These are phyloP conservation scores for Clonostachys byssicola DNA, from an alignment of 2,329 filamentous ascomycete genomes.

Conservation along the genomic window DNA sequence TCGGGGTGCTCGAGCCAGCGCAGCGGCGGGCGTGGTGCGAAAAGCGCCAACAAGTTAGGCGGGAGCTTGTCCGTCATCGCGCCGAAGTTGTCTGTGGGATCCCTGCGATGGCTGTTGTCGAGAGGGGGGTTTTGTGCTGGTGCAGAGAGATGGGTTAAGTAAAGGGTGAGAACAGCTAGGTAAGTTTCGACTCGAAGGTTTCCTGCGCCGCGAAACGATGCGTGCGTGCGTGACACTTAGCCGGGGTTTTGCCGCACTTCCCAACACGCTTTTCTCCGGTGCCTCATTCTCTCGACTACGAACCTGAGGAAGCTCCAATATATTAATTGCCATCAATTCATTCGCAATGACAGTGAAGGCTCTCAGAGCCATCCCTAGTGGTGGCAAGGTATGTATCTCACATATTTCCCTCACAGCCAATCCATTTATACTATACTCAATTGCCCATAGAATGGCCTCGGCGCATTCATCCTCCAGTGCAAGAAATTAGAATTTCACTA, in stretches of 20 bases:
- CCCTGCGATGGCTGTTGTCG: too few relatives aligned
- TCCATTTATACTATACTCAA: background rate
- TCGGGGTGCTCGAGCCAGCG: constrained; percentile 85
- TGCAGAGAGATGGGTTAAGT: too few relatives aligned
- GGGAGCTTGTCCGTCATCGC: constrained; percentile 95
- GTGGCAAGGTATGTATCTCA: constrained; percentile 41
- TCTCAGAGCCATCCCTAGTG: constrained; percentile 42
- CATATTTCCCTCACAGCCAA: background rate
- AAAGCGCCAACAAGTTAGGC: constrained; percentile 86
- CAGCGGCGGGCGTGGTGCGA: constrained; percentile 88
- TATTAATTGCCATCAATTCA: background rate
- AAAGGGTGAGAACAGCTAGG: too few relatives aligned
- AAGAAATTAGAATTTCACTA: constrained; percentile 94
- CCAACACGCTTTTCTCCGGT: too few relatives aligned
- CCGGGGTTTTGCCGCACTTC: constrained; percentile 11
- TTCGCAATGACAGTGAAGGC: constrained; percentile 52
- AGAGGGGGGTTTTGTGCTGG: too few relatives aligned
- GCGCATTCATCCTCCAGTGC: constrained; percentile 96
- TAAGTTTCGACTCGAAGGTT: too few relatives aligned
- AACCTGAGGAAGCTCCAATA: too few relatives aligned
- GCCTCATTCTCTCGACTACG: too few relatives aligned
- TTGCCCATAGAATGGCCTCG: constrained; percentile 79
- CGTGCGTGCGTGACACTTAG: background rate
- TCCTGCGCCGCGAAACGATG: too few relatives aligned
- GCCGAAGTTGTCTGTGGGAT: background rate